Evolutionary conservation across 2,329 filamentous ascomycete genomes (phyloP), one percentile per base, ranked within the genome.

Genomic region (Nannizzia gypsea): DNA sequence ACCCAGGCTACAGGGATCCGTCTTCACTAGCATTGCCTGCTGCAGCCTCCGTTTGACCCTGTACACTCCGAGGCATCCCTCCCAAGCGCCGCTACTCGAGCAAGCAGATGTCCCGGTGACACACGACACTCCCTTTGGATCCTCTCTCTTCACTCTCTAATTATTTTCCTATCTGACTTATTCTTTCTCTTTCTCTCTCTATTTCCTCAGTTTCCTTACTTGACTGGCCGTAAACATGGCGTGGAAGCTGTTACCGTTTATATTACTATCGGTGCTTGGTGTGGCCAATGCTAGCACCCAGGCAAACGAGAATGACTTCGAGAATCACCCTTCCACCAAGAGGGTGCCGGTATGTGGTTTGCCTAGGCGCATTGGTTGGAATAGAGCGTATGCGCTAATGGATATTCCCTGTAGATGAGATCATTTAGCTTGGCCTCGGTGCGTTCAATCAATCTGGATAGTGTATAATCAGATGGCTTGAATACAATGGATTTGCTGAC

Each of bases 401-500:
- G 8, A 55, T 20, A 46, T 20, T 6, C 34, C 26, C 20, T 66
- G 63, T 74, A 95, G 88, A 81, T 96, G 70, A 85, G 89, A 71
- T 95, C 91, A 70, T 91, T 96, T 76, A 92, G 86, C 69, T 80
- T 96, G 63, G 78, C 82, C 72, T 82, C 87, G 80, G 88, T 91
- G 77, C 74, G 86, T 81, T 67, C 61, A 65, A n/a, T 22, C 17
- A 22, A 24, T 6, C 20, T 22, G 44, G 17, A 20, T 28, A 9
- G 11, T 11, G 48, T 22, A 24, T 24, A 52, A n/a, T 9, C 22
- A 24, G 13, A 28, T 52, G 6, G 31, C 31, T 15, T 20, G 9
- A 22, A 46, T 24, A 24, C 6, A 46, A 24, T 13, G 20, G 9
- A n/a, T 46, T 34, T 46, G 20, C 20, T 46, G 42, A 46, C 20